Percentiles rank a stretch among this genome's conserved stretches.
Evolutionary conservation across 176 grass and related monocot species (phyloP).

Genomic region (Aegilops speltoides): DNA sequence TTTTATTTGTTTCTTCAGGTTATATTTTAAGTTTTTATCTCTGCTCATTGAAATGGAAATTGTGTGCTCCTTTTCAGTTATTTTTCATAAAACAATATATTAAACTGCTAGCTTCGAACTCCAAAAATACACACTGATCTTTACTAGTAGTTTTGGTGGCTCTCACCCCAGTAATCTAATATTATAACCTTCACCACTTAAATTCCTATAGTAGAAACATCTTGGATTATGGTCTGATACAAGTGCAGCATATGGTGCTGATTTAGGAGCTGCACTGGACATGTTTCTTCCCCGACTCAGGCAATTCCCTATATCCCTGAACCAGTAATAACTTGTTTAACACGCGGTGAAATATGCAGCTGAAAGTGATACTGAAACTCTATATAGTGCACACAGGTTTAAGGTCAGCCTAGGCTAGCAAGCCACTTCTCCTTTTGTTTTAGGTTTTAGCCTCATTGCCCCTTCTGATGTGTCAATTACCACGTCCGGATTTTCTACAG

Average conservation of each 20-base stretch:
- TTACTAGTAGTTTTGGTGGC: not conserved
- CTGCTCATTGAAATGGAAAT: not conserved
- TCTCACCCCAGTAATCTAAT: too few relatives aligned
- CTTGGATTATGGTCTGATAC: constrained; percentile 11
- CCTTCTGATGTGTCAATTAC: not conserved
- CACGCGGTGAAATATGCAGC: not conserved
- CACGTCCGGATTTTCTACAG: too few relatives aligned
- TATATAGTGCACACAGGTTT: not conserved
- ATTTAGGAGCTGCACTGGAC: not conserved
- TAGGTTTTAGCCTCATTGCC: not conserved
- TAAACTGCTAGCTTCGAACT: not conserved
- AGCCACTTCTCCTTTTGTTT: not conserved
- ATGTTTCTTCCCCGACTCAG: not conserved
- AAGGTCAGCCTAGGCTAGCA: not conserved
- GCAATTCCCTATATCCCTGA: not conserved
- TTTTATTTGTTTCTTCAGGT: not conserved
- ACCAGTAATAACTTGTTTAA: not conserved
- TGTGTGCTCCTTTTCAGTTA: not conserved
- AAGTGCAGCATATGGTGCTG: not conserved
- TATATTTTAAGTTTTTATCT: not conserved
- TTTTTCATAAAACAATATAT: not conserved
- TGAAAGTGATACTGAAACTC: not conserved
- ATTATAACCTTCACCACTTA: not conserved
- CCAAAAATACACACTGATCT: not conserved
- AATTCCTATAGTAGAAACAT: not conserved